Evolutionary conservation across 805 yeast species (phyloP), one percentile per base, ranked within the genome.

Genomic region (Candida palmyrensis): DNA sequence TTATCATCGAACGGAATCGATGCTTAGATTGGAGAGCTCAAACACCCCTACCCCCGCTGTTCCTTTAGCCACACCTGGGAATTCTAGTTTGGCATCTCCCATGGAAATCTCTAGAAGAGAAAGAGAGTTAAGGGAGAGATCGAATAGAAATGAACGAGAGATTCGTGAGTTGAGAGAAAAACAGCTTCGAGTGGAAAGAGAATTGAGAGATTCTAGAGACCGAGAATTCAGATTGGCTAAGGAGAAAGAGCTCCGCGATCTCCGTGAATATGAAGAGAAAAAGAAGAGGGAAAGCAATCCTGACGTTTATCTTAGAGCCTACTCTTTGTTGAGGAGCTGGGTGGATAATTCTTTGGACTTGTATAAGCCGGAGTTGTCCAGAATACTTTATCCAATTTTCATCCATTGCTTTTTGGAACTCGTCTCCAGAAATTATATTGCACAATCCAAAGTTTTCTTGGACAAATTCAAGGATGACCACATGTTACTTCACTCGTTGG

Each of bases 1-100:
- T 2, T 92, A 87, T 51, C 89, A 84, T 45, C 78, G 82, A 45
- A 90, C 98, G 0, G 99, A 92, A 55, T 88, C 96, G 2, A 85
- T 89, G 81, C 70, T 92, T 31, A 75, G 98, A 41, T 77, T 88
- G 40, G 99, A 92, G 55, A 75, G 82, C 42, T 71, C 86, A 1
- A 78, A 82, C 38, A 71, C 72, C 5, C 72, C 77, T 1, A 65
- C 73, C 1, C 71, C 75, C 5, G 62, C 79, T 9, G 61, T 60
- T 2, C 67, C 77, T 1, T 64, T 76, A 11, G 67, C 67, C n/a
- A 62, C 58, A 9, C 71, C 83, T 2, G 55, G 71, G 3, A 71
- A 44, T 13, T 47, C 68, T 5, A 41, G 48, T 5, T 40, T 63
- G 33, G 60, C 65, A 2, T 53, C 47, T 18, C 64, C 71, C 1